Evolutionary conservation across 208 protist species (phyloP).

Genomic region (Leishmania turanica): DNA sequence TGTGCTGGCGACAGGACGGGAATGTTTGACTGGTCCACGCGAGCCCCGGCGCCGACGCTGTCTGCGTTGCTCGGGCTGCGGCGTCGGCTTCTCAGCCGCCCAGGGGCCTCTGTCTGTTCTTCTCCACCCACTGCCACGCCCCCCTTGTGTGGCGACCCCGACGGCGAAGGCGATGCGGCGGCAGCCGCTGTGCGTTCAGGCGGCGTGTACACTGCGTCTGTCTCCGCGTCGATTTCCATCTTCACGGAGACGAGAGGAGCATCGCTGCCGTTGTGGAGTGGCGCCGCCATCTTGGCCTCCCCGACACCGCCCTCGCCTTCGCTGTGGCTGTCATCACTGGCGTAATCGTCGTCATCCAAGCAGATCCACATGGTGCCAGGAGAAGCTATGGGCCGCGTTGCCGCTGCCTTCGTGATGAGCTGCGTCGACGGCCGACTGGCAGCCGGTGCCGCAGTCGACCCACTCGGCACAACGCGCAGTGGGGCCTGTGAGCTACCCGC

Average conservation of each 20-base stretch:
- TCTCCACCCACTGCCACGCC: background rate
- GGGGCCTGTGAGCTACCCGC: background rate
- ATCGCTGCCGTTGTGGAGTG: background rate
- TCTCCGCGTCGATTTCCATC: slow-evolving; percentile 1
- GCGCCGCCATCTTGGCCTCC: background rate
- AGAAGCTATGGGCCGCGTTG: slow-evolving; percentile 52
- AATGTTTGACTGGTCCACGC: background rate
- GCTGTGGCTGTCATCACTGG: slow-evolving; percentile 7
- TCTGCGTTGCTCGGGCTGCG: background rate
- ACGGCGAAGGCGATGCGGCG: background rate
- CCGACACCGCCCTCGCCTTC: slow-evolving; percentile 1
- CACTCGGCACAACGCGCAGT: background rate
- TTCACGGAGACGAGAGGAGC: background rate
- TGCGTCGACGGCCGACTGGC: slow-evolving; percentile 46
- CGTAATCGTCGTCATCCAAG: slow-evolving; percentile 69
- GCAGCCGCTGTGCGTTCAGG: background rate
- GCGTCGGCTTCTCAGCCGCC: background rate
- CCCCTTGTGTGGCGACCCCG: background rate
- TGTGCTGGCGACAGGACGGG: background rate
- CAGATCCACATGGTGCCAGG: slow-evolving; percentile 80
- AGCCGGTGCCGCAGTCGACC: background rate
- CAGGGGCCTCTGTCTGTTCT: background rate
- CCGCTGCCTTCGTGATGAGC: slow-evolving; percentile 58
- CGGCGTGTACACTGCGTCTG: background rate
- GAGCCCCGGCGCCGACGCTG: background rate